A percentile compares a stretch with the other conserved stretches of the same genome.
phyloP scores from a whole-genome alignment of 495 filamentous ascomycete genomes.

The Thozetella sp. region DNA sequence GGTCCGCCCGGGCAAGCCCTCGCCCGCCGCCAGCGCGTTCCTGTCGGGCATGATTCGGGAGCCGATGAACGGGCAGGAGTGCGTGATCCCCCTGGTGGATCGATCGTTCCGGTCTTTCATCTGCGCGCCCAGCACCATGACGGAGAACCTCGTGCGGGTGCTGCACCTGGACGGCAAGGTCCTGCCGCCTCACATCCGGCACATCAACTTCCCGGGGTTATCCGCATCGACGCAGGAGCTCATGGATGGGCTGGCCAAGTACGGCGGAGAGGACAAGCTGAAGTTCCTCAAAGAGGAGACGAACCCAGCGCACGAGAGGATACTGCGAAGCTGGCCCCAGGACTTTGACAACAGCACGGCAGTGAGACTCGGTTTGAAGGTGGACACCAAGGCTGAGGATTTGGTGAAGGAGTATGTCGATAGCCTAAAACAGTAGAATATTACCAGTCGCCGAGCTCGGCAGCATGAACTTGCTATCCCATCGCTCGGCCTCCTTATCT shows the following conservation, averaged over 20 bases:
- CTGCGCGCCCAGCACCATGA: slow-evolving; percentile 66
- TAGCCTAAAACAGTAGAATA: slow-evolving; percentile 25
- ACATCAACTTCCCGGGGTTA: slow-evolving; percentile 75
- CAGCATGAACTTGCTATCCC: background rate
- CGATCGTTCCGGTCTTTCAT: slow-evolving; percentile 65
- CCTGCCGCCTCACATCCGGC: slow-evolving; percentile 58
- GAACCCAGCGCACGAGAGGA: slow-evolving; percentile 66
- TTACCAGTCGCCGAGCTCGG: too few relatives aligned
- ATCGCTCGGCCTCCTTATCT: too few relatives aligned
- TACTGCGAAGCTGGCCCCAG: slow-evolving; percentile 75
- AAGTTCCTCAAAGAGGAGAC: slow-evolving; percentile 65
- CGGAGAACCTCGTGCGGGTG: slow-evolving; percentile 71
- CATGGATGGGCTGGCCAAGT: slow-evolving; percentile 69
- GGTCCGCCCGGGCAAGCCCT: slow-evolving; percentile 74
- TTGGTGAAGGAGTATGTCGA: slow-evolving; percentile 41
- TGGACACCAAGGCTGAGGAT: slow-evolving; percentile 42
- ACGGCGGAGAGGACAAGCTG: slow-evolving; percentile 70
- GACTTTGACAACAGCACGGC: slow-evolving; percentile 64
- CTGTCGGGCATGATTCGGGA: slow-evolving; percentile 65
- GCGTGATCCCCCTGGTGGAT: slow-evolving; percentile 61
- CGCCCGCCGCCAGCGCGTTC: slow-evolving; percentile 75
- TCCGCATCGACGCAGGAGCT: slow-evolving; percentile 74
- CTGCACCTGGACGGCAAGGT: slow-evolving; percentile 53
- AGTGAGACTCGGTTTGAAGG: slow-evolving; percentile 58
- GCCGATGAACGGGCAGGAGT: slow-evolving; percentile 61